Conservation (phyloP, 768 basidiomycete species). For the Pleurotus salmoneostramineus region DNA sequence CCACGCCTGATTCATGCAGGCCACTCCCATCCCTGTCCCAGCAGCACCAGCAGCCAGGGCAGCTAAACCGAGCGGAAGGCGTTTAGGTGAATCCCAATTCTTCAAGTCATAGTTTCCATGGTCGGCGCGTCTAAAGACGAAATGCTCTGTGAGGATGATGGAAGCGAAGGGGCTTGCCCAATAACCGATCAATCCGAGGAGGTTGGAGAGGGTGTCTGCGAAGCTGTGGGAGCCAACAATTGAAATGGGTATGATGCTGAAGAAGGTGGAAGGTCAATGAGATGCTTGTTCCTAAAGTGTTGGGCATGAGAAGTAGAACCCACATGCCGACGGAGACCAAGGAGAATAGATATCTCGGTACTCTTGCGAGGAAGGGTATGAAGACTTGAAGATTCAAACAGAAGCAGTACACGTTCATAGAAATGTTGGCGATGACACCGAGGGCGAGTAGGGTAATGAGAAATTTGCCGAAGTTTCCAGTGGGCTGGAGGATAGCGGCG, state of each 20-base stretch:
- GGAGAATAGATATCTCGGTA: slow-evolving; percentile 70
- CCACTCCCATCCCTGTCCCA: slow-evolving; percentile 54
- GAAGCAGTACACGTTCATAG: slow-evolving; percentile 8
- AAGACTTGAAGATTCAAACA: slow-evolving; percentile 8
- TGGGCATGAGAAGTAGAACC: slow-evolving; percentile 17
- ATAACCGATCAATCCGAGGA: slow-evolving; percentile 55
- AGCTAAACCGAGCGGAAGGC: slow-evolving; percentile 60
- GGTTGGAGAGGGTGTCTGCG: slow-evolving; percentile 57
- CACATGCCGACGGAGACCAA: slow-evolving; percentile 65
- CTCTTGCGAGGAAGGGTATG: slow-evolving; percentile 29
- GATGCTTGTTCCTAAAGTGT: too few relatives aligned
- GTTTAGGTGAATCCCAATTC: slow-evolving; percentile 50
- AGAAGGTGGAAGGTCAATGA: neutral
- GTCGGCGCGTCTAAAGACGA: slow-evolving; percentile 51
- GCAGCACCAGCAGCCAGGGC: slow-evolving; percentile 49
- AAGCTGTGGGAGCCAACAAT: slow-evolving; percentile 68
- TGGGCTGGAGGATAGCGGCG: slow-evolving; percentile 66
- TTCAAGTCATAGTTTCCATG: slow-evolving; percentile 44
- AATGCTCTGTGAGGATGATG: slow-evolving; percentile 63
- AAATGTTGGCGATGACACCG: slow-evolving; percentile 36
- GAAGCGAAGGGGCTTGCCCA: slow-evolving; percentile 55
- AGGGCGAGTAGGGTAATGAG: slow-evolving; percentile 71
- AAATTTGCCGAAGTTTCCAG: slow-evolving; percentile 69
- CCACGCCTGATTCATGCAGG: slow-evolving; percentile 71
- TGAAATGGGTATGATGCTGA: slow-evolving; percentile 59